Base-by-base conservation (phyloP, 768 basidiomycete species). In the Tulasnella sp. region DNA sequence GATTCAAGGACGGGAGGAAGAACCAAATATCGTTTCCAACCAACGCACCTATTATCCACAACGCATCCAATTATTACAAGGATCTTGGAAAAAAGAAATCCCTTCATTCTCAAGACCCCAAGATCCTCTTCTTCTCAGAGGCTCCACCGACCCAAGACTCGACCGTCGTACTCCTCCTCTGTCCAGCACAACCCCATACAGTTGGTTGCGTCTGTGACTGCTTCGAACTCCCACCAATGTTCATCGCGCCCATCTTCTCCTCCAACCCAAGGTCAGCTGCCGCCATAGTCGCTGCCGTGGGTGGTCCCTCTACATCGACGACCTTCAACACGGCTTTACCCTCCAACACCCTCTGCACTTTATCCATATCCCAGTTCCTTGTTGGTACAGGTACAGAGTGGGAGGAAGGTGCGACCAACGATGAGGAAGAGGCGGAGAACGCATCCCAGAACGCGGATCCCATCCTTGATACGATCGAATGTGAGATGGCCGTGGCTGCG, bases 381-480 rank as follows among this genome's bases (percentile, higher is more conserved):
- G 30, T 24, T n/a, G n/a, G n/a, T n/a, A n/a, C n/a, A n/a, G n/a
- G n/a, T n/a, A n/a, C n/a, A n/a, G n/a, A n/a, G n/a, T n/a, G n/a
- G n/a, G n/a, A n/a, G n/a, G n/a, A n/a, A n/a, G n/a, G n/a, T n/a
- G 71, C 68, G 17, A 69, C 60, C 0, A 66, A 62, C 0, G 69
- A 44, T 1, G 71, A 65, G 7, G 59, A 4, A 0, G 63, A 66
- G 2, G 82, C 83, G n/a, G 83, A 77, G 71, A 92, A 92, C 15
- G 91, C 91, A 63, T 90, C 88, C 85, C 89, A 87, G 73, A 92
- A 92, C 45, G 89, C 87, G 21, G 73, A 69, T 3, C 85, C 83
- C 30, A 92, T 75, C 66, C 82, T 83, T 66, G 74, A 72, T 53
- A 87, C 63, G 29, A 93, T 72, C 0, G 90, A 92, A 72, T 89